Percentiles rank a stretch among this genome's conserved stretches.
Evolutionary conservation across 306 rosid genomes (phyloP).

Genomic region (Vigna nakashimae): DNA sequence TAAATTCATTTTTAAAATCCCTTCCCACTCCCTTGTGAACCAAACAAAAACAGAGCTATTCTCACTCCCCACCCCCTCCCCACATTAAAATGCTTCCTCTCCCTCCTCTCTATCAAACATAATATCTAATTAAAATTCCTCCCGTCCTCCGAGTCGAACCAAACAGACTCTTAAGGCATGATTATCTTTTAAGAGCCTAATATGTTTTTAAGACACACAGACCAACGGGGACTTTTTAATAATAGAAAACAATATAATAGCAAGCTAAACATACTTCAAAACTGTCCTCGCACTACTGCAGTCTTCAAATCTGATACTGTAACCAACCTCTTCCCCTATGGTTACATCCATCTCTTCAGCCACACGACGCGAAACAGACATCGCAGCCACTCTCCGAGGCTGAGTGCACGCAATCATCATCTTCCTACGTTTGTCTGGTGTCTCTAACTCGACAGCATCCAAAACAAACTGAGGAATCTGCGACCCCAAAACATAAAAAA

Average conservation of each 20-base stretch:
- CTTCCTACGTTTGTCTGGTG: slow-evolving; percentile 80
- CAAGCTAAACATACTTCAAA: slow-evolving; percentile 67
- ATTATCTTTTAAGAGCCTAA: no score
- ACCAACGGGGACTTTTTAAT: not conserved
- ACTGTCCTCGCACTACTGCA: slow-evolving; percentile 89
- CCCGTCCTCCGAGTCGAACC: no score
- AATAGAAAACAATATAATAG: not conserved
- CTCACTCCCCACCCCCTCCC: no score
- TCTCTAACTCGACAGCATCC: slow-evolving; percentile 78
- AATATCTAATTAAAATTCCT: no score
- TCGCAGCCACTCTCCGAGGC: slow-evolving; percentile 96
- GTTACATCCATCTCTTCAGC: slow-evolving; percentile 98
- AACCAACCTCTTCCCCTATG: slow-evolving; percentile 97
- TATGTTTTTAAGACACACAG: no score
- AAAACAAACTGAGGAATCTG: slow-evolving; percentile 95
- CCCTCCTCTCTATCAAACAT: no score
- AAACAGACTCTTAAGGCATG: not conserved
- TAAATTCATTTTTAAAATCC: no score
- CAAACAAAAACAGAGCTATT: no score
- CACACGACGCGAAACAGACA: slow-evolving; percentile 98
- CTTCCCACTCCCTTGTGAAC: no score
- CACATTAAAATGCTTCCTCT: no score
- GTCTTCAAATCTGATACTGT: slow-evolving; percentile 93
- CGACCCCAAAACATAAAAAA: not conserved
- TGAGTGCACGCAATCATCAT: slow-evolving; percentile 94